Percentiles rank a stretch among this genome's conserved stretches.
Conservation (phyloP, 768 basidiomycete genomes). For the Cystofilobasidium bisporidii region DNA sequence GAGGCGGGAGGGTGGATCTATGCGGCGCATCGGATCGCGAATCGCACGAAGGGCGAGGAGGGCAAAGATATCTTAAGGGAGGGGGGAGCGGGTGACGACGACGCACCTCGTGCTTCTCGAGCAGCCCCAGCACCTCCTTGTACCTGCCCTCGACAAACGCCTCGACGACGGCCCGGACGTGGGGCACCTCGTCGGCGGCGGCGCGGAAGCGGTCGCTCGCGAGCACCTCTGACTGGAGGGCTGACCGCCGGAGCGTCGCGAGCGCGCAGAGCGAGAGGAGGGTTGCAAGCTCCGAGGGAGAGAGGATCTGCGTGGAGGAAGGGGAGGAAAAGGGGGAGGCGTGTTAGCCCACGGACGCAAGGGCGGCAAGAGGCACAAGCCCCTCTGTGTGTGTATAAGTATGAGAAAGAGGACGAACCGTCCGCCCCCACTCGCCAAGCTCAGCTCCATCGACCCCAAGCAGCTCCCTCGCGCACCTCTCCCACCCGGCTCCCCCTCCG, state of each 20-base stretch:
- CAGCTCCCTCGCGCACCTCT: conserved; percentile 68
- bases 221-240: conserved; percentile 54
- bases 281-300: conserved; percentile 73
- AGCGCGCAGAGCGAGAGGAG: conserved; percentile 78
- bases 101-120: conserved; percentile 60
- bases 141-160: conserved; percentile 81
- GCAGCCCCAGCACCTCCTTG: conserved; percentile 64
- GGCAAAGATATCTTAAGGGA: too few species aligned
- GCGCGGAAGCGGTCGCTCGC: conserved; percentile 61
- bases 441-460: conserved; percentile 50
- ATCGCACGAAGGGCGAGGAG: too few species aligned
- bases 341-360: background rate
- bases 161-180: conserved; percentile 73
- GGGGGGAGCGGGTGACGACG: too few species aligned
- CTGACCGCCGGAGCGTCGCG: conserved; percentile 59
- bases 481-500: conserved; percentile 55
- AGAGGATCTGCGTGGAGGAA: conserved; percentile 52
- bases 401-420: conserved; percentile 43
- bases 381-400: too few species aligned
- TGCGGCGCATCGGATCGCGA: too few species aligned
- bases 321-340: background rate
- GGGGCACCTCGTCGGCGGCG: conserved; percentile 63
- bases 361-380: too few species aligned
- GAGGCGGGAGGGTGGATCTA: background rate
- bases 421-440: conserved; percentile 69